These are phyloP conservation scores for Erigeron canadensis DNA, from an alignment of 129 eudicot genomes.

Conservation along the genomic window DNA sequence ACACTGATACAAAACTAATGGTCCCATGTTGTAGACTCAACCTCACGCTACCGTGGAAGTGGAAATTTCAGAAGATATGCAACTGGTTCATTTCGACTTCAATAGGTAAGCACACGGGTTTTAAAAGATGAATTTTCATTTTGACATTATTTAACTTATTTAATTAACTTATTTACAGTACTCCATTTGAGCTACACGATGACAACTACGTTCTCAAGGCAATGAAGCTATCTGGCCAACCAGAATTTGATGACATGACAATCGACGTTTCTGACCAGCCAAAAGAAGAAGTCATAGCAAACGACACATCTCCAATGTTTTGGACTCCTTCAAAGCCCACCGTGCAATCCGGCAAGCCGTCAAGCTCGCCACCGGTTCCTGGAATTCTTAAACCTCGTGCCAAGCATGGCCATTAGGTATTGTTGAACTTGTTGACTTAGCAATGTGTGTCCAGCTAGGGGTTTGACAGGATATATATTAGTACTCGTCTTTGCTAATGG, in stretches of 20 bases:
- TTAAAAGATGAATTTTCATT: not conserved
- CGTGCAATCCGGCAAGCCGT: constrained; percentile 41
- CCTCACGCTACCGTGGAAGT: constrained; percentile 93
- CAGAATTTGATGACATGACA: constrained; percentile 34
- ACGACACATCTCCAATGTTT: constrained; percentile 47
- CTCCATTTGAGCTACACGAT: constrained; percentile 72
- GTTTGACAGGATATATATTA: too few relatives aligned
- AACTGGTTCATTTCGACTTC: constrained; percentile 89
- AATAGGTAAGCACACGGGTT: constrained; percentile 46
- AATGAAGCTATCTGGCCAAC: constrained; percentile 53
- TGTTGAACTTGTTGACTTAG: not conserved
- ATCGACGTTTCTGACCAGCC: constrained; percentile 36
- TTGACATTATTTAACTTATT: not conserved
- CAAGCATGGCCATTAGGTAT: constrained; percentile 62
- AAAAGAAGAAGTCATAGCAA: constrained; percentile 32
- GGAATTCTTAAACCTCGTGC: constrained; percentile 83
- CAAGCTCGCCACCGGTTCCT: constrained; percentile 70
- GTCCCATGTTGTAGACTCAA: constrained; percentile 52
- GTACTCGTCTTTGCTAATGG: constrained; percentile 7
- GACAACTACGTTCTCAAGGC: constrained; percentile 71
- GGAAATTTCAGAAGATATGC: constrained; percentile 95
- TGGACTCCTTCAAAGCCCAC: constrained; percentile 48
- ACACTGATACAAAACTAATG: not conserved
- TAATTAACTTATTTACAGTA: constrained; percentile 39
- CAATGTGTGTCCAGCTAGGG: too few relatives aligned